Evolutionary conservation across 1,284 basidiomycete genomes (phyloP).

Genomic region (Hymenochaete sp.): DNA sequence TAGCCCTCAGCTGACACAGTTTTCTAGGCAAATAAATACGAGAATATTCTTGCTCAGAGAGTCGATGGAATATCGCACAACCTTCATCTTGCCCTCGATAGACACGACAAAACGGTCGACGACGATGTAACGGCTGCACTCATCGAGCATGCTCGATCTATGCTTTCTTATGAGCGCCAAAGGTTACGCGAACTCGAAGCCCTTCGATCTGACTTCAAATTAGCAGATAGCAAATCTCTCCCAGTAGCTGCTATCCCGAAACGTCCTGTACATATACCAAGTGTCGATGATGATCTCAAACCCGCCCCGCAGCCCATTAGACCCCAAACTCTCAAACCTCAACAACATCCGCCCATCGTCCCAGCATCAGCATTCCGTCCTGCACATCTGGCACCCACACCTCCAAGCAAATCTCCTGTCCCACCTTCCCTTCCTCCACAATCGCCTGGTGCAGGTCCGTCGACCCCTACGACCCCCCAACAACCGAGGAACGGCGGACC

Average conservation of each 20-base stretch:
- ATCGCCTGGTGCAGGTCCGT: slow-evolving; percentile 47
- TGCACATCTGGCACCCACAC: slow-evolving; percentile 6
- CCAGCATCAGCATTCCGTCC: slow-evolving; percentile 14
- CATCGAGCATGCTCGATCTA: slow-evolving; percentile 84
- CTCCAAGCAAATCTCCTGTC: slow-evolving; percentile 15
- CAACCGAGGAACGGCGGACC: slow-evolving; percentile 11
- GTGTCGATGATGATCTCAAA: slow-evolving; percentile 52
- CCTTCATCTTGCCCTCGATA: slow-evolving; percentile 73
- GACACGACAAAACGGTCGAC: slow-evolving; percentile 77
- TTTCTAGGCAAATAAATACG: slow-evolving; percentile 74
- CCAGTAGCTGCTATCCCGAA: slow-evolving; percentile 42
- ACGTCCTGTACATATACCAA: slow-evolving; percentile 51
- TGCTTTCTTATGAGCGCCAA: slow-evolving; percentile 85
- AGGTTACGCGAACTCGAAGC: slow-evolving; percentile 80
- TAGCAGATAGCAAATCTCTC: slow-evolving; percentile 51
- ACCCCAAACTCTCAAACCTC: slow-evolving; percentile 3
- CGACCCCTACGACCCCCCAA: slow-evolving; percentile 21
- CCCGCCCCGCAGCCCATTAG: slow-evolving; percentile 24
- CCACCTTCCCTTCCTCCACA: slow-evolving; percentile 30
- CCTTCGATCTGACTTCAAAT: slow-evolving; percentile 66
- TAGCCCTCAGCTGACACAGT: slow-evolving; percentile 12
- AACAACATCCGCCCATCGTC: slow-evolving; percentile 3
- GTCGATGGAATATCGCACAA: slow-evolving; percentile 88
- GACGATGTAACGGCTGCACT: slow-evolving; percentile 83
- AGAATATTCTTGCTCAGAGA: slow-evolving; percentile 70